Evolutionary conservation across 1,284 basidiomycete species (phyloP).

Genomic region (Leccinum pachyderme): DNA sequence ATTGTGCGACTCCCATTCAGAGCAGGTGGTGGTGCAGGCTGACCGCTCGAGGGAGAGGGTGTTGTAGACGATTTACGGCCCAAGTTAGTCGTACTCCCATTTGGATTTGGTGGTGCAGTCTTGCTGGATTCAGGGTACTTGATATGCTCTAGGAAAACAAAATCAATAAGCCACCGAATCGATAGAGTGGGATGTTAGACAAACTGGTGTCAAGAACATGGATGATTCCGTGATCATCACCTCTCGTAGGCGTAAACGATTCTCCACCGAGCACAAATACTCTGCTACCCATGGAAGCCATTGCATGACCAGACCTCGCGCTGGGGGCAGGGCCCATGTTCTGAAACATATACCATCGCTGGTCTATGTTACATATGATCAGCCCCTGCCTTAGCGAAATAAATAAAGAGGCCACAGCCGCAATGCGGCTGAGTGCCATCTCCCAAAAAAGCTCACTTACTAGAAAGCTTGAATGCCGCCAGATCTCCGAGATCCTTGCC

Average conservation of each 20-base stretch:
- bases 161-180: slow-evolving; percentile 2
- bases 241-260: slow-evolving; percentile 71
- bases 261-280: slow-evolving; percentile 96
- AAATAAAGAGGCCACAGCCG: background rate
- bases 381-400: slow-evolving; percentile 1
- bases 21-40: slow-evolving; percentile 21
- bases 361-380: slow-evolving; percentile 43
- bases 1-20: slow-evolving; percentile 48
- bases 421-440: background rate
- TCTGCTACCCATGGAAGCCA: slow-evolving; percentile 86
- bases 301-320: slow-evolving; percentile 91
- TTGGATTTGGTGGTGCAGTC: slow-evolving; percentile 39
- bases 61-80: slow-evolving; percentile 43
- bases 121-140: slow-evolving; percentile 83
- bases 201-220: slow-evolving; percentile 92
- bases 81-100: slow-evolving; percentile 29
- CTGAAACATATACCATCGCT: slow-evolving; percentile 98
- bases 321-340: slow-evolving; percentile 96
- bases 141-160: slow-evolving; percentile 68
- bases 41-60: slow-evolving; percentile 29
- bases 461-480: slow-evolving; percentile 95
- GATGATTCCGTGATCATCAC: slow-evolving; percentile 81
- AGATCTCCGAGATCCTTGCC: slow-evolving; percentile 95
- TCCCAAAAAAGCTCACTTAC: slow-evolving; percentile 47
- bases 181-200: slow-evolving; percentile 33